Percentiles rank a stretch among this genome's conserved stretches.
These are phyloP conservation scores for Ustilago nuda DNA, from an alignment of 1,284 basidiomycete genomes.

Conservation along the genomic window DNA sequence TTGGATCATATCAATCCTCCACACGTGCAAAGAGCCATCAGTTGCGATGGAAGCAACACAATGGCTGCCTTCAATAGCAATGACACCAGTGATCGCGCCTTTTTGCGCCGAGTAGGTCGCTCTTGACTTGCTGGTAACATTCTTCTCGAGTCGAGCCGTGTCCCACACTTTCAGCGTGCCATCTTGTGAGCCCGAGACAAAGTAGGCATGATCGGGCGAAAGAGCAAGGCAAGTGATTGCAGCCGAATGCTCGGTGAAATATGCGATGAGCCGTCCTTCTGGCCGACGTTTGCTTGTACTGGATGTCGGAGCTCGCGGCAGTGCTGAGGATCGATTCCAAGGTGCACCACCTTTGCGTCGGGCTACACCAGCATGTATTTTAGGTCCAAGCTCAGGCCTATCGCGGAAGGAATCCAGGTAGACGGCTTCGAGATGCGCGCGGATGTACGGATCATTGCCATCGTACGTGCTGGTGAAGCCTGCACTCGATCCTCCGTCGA, in stretches of 20 bases:
- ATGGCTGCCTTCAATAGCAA: slow-evolving; percentile 69
- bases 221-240: slow-evolving; percentile 82
- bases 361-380: slow-evolving; percentile 30
- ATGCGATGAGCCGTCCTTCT: slow-evolving; percentile 63
- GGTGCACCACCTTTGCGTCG: slow-evolving; percentile 25
- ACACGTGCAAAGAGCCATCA: slow-evolving; percentile 70
- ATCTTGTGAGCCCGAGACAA: slow-evolving; percentile 88
- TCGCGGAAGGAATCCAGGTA: slow-evolving; percentile 59
- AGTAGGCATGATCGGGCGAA: slow-evolving; percentile 93
- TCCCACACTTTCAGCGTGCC: slow-evolving; percentile 87
- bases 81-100: slow-evolving; percentile 67
- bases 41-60: slow-evolving; percentile 70
- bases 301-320: slow-evolving; percentile 33
- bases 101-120: slow-evolving; percentile 69
- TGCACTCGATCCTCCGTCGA: slow-evolving; percentile 19
- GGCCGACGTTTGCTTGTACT: slow-evolving; percentile 58
- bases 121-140: slow-evolving; percentile 73
- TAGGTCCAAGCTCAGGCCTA: slow-evolving; percentile 46
- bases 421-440: slow-evolving; percentile 62
- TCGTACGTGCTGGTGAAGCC: slow-evolving; percentile 61
- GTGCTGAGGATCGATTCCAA: slow-evolving; percentile 13
- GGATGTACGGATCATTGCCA: slow-evolving; percentile 65
- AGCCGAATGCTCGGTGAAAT: slow-evolving; percentile 71
- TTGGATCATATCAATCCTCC: slow-evolving; percentile 67
- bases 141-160: slow-evolving; percentile 80